These are phyloP conservation scores for Ogataea angusta DNA, from an alignment of 805 yeast genomes.

Conservation along the genomic window DNA sequence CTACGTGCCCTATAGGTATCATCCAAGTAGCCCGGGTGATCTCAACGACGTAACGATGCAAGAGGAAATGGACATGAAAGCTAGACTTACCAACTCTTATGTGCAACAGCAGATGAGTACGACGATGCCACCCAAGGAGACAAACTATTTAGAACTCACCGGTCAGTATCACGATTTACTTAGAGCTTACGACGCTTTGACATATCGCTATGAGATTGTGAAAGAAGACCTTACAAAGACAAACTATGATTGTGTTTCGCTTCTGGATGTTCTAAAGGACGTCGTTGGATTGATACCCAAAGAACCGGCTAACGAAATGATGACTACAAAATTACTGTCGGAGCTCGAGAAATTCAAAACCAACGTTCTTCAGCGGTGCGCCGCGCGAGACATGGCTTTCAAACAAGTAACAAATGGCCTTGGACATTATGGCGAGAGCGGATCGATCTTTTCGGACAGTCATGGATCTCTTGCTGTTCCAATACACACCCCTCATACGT, in stretches of 20 bases:
- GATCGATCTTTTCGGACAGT: constrained; percentile 11
- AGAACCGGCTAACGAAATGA: constrained; percentile 12
- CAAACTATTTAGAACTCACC: constrained; percentile 14
- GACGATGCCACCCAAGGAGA: constrained; percentile 16
- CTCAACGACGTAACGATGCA: constrained; percentile 18
- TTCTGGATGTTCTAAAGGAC: constrained; percentile 42
- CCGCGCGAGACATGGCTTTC: constrained; percentile 31
- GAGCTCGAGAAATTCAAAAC: constrained; percentile 28
- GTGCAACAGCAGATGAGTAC: constrained; percentile 20
- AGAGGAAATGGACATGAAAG: constrained; percentile 25
- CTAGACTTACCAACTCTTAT: constrained; percentile 22
- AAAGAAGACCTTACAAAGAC: constrained; percentile 46
- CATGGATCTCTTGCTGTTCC: constrained; percentile 9
- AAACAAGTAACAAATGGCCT: constrained; percentile 22
- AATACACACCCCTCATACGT: constrained; percentile 11
- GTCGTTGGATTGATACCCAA: constrained; percentile 11
- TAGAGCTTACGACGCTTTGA: constrained; percentile 42
- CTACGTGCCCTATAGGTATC: constrained; percentile 27
- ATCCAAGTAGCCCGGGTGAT: constrained; percentile 21
- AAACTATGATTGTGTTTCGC: constrained; percentile 50
- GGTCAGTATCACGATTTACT: constrained; percentile 36
- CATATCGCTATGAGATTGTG: constrained; percentile 45
- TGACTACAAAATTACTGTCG: constrained; percentile 10
- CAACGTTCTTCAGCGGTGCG: constrained; percentile 31
- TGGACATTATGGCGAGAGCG: constrained; percentile 18